Evolutionary conservation across 2,329 filamentous ascomycete genomes (phyloP).

Genomic region (Ilyonectria sp.): DNA sequence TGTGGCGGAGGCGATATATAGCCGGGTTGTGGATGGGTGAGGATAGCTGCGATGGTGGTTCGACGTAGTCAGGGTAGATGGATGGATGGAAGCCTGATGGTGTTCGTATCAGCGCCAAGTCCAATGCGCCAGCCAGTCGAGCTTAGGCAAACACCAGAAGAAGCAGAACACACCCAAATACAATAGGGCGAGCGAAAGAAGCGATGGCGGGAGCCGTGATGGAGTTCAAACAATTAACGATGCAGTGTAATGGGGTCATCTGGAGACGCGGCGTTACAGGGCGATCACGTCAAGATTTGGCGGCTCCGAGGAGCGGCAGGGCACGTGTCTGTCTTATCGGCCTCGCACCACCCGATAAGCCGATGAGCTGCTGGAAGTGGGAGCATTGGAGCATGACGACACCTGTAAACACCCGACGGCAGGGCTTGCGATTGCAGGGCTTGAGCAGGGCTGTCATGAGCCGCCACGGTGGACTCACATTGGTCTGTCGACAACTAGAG

Average conservation of each 20-base stretch:
- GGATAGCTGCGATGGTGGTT: constrained; percentile 32
- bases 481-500: constrained; percentile 17
- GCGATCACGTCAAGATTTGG: constrained; percentile 47
- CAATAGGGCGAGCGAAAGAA: constrained; percentile 7
- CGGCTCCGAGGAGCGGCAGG: constrained; percentile 41
- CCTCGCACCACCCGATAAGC: constrained; percentile 35
- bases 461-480: constrained; percentile 16
- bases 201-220: constrained; percentile 20
- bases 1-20: constrained; percentile 15
- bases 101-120: constrained; percentile 36
- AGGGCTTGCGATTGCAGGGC: not conserved
- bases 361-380: not conserved
- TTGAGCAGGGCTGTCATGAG: constrained; percentile 6
- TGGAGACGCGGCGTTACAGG: constrained; percentile 40
- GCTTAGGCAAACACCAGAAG: constrained; percentile 19
- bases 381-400: constrained; percentile 3
- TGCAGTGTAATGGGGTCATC: constrained; percentile 30
- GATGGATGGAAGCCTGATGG: constrained; percentile 33
- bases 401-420: not conserved
- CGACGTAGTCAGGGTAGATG: constrained; percentile 22
- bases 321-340: constrained; percentile 44
- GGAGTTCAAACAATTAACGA: constrained; percentile 38
- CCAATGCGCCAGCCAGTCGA: constrained; percentile 26
- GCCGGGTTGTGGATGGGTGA: constrained; percentile 23
- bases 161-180: constrained; percentile 22